Evolutionary conservation across 805 yeast genomes (phyloP).

Genomic region (Schizosaccharomyces osmophilus): DNA sequence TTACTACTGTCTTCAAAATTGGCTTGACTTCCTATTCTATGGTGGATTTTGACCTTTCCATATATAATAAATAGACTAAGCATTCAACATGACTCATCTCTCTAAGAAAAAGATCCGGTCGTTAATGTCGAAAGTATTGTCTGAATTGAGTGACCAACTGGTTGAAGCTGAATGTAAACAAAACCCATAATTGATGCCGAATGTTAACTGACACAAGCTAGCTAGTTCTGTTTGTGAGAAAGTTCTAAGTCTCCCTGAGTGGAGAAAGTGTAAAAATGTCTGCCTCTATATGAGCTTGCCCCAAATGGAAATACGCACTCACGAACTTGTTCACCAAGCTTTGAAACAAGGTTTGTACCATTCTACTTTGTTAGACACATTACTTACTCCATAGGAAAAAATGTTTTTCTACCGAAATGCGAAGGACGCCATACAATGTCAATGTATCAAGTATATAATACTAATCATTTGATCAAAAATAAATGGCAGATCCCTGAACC

Average conservation of each 20-base stretch:
- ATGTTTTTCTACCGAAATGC: not conserved
- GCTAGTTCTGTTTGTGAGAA: not conserved
- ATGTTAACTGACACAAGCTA: not conserved
- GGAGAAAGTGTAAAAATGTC: not conserved
- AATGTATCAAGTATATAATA: not conserved
- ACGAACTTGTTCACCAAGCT: not conserved
- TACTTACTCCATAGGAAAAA: not conserved
- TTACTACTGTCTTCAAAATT: no score
- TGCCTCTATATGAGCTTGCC: not conserved
- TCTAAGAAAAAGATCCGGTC: no score
- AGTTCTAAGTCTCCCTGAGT: not conserved
- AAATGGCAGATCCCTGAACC: constrained; percentile 2
- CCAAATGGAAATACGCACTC: not conserved
- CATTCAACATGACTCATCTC: no score
- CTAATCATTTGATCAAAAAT: not conserved
- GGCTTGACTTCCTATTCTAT: no score
- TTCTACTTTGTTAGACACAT: not conserved
- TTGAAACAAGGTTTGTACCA: not conserved
- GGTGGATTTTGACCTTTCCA: no score
- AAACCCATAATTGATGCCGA: no score
- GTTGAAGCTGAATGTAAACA: no score
- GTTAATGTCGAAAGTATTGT: no score
- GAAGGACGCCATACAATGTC: not conserved
- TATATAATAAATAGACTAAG: no score
- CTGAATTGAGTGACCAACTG: no score